A percentile compares a stretch with the other conserved stretches of the same genome.
Evolutionary conservation across 1,284 basidiomycete genomes (phyloP).

Genomic region (Ganoderma lingzhi): DNA sequence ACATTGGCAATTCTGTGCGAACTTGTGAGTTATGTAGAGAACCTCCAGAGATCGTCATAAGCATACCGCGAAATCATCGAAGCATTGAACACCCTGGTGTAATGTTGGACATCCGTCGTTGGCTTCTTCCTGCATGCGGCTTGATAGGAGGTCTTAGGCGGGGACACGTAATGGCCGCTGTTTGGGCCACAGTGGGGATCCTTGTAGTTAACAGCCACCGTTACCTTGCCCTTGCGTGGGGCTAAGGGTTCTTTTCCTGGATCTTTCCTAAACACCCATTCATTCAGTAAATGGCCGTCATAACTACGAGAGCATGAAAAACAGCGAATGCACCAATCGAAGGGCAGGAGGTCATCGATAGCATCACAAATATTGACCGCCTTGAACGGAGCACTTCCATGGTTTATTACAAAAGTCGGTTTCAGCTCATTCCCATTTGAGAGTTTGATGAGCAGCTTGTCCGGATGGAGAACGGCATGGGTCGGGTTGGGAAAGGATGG

Average conservation of each 20-base stretch:
- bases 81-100: slow-evolving; percentile 49
- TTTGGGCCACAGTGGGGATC: slow-evolving; percentile 44
- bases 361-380: slow-evolving; percentile 71
- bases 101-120: slow-evolving; percentile 60
- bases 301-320: not conserved
- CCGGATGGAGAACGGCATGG: slow-evolving; percentile 45
- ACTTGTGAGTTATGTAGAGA: not conserved
- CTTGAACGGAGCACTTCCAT: slow-evolving; percentile 59
- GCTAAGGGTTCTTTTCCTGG: not conserved
- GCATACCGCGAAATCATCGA: slow-evolving; percentile 49
- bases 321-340: slow-evolving; percentile 64
- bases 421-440: slow-evolving; percentile 35
- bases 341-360: slow-evolving; percentile 70
- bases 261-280: slow-evolving; percentile 2
- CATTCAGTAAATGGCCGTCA: not conserved
- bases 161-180: slow-evolving; percentile 42
- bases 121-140: slow-evolving; percentile 46
- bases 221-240: slow-evolving; percentile 29
- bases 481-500: slow-evolving; percentile 75
- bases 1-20: slow-evolving; percentile 17
- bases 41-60: slow-evolving; percentile 1
- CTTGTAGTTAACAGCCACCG: slow-evolving; percentile 47
- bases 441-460: not conserved
- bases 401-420: slow-evolving; percentile 51
- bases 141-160: slow-evolving; percentile 63